These are phyloP conservation scores for Brassica nigra DNA, from an alignment of 345 rosid species.

Conservation along the genomic window DNA sequence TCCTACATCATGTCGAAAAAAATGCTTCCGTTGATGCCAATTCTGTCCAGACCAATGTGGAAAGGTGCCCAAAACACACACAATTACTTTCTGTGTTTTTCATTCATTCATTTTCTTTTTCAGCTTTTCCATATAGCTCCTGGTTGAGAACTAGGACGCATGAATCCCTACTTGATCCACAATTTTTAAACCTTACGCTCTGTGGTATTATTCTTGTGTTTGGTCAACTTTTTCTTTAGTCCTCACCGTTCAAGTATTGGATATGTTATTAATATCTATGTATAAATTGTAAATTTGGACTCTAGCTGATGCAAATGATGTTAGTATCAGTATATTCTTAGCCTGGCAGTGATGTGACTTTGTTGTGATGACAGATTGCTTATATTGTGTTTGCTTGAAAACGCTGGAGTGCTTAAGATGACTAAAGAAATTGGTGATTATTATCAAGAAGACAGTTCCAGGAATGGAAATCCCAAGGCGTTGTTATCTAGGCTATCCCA, in stretches of 20 bases:
- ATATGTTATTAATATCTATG: not conserved
- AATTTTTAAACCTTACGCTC: not conserved
- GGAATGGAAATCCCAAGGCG: constrained; percentile 43
- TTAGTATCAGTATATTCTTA: not conserved
- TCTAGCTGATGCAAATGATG: not conserved
- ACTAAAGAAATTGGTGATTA: constrained; percentile 54
- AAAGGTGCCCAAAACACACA: constrained; percentile 53
- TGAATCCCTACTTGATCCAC: not conserved
- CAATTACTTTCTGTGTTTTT: not conserved
- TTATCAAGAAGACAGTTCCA: constrained; percentile 35
- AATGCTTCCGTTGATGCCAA: constrained; percentile 44
- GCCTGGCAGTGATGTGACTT: constrained; percentile 14
- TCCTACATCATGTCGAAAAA: constrained; percentile 45
- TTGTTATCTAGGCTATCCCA: constrained; percentile 65
- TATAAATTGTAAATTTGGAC: not conserved
- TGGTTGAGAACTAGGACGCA: not conserved
- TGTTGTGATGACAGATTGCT: constrained; percentile 64
- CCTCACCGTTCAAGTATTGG: not conserved
- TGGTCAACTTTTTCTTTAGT: not conserved
- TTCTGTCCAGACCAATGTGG: constrained; percentile 59
- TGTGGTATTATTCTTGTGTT: not conserved
- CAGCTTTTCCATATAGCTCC: not conserved
- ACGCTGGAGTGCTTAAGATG: constrained; percentile 62
- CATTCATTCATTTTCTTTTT: not conserved
- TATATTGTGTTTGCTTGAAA: constrained; percentile 75